These are phyloP conservation scores for Neonectria ditissima DNA, from an alignment of 2,329 filamentous ascomycete genomes.

Conservation along the genomic window DNA sequence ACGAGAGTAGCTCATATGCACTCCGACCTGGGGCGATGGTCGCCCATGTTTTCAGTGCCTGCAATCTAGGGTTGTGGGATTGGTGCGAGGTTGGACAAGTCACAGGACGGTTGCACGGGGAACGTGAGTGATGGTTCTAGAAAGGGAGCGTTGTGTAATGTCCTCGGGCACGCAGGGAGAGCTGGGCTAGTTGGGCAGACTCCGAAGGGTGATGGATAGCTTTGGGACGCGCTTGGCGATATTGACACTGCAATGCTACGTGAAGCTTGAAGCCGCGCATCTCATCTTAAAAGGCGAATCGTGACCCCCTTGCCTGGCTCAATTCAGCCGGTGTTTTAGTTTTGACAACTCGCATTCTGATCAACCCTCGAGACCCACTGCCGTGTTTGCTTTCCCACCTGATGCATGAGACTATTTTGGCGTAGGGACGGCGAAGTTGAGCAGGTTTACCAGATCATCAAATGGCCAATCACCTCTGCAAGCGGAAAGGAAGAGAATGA, in stretches of 20 bases:
- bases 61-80: neutral
- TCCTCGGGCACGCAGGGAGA: neutral
- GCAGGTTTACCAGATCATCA: too few relatives aligned
- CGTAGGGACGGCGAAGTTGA: too few relatives aligned
- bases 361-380: neutral
- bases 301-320: neutral
- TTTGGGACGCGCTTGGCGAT: neutral
- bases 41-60: neutral
- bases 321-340: neutral
- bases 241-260: neutral
- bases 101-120: neutral
- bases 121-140: neutral
- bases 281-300: neutral
- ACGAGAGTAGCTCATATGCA: neutral
- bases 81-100: neutral
- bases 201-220: too few relatives aligned
- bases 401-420: too few relatives aligned
- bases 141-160: neutral
- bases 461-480: neutral
- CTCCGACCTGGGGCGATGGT: neutral
- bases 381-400: neutral
- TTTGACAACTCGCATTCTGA: neutral
- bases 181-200: neutral
- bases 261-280: neutral
- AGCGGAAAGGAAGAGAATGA: neutral